Evolutionary conservation across 139 green algal genomes (phyloP).

Genomic region (Chloropicon primus): DNA sequence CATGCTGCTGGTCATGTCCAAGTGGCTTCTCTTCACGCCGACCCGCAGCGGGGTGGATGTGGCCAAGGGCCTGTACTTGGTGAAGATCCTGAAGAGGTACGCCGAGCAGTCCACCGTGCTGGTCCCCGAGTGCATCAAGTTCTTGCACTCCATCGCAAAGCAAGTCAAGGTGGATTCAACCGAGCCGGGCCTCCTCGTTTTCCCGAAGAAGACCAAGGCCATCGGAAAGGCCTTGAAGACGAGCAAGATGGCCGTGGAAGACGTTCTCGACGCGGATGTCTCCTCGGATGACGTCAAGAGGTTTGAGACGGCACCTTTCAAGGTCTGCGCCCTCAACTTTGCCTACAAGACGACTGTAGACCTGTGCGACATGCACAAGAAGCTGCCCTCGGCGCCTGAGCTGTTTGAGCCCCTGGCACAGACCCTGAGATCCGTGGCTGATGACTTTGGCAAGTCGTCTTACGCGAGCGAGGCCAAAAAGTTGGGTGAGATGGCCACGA

Average conservation of each 20-base stretch:
- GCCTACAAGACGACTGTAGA: constrained; percentile 26
- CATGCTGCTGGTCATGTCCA: neutral
- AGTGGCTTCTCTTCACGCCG: neutral
- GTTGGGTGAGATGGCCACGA: neutral
- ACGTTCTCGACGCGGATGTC: no score
- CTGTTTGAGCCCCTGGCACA: constrained; percentile 23
- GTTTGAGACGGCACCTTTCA: constrained; percentile 16
- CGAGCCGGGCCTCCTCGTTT: neutral
- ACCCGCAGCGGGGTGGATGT: neutral
- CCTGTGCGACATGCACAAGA: constrained; percentile 12
- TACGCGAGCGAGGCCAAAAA: neutral
- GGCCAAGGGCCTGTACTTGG: neutral
- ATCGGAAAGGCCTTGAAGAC: no score
- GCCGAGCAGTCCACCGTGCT: neutral
- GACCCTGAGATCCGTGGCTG: neutral
- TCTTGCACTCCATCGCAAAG: neutral
- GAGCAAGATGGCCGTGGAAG: no score
- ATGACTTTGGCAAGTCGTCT: neutral
- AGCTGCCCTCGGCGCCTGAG: constrained; percentile 31
- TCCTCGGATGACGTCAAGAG: neutral
- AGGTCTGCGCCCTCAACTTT: constrained; percentile 13
- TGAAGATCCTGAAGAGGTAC: neutral
- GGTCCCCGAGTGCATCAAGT: neutral
- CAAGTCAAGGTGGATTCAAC: neutral
- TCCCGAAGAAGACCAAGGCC: neutral